Conservation (phyloP, 495 filamentous ascomycete genomes). For the Aspergillus cavernicola region DNA sequence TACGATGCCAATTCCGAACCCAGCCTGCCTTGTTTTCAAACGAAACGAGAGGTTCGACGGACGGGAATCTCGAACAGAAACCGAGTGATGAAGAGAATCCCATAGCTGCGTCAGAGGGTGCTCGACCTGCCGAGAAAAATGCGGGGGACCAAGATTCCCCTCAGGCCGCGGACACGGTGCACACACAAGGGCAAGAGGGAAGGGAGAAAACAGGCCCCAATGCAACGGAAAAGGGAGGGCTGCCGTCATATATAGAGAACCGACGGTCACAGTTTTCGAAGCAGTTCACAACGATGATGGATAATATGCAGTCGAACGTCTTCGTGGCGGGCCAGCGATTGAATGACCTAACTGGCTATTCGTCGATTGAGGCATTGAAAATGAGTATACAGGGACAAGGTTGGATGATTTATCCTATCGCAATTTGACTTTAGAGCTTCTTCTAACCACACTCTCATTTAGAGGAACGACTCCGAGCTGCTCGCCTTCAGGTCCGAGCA, state of each 20-base stretch:
- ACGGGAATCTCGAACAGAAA: conserved; percentile 18
- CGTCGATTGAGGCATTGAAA: conserved; percentile 84
- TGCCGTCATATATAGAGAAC: conserved; percentile 75
- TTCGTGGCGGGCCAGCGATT: conserved; percentile 81
- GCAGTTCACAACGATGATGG: conserved; percentile 76
- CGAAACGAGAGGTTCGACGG: conserved; percentile 24
- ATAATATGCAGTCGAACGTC: conserved; percentile 78
- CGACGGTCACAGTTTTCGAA: conserved; percentile 69
- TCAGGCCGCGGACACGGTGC: conserved; percentile 8
- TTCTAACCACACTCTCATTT: conserved; percentile 5
- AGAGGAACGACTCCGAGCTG: conserved; percentile 61
- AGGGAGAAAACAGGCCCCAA: conserved; percentile 1
- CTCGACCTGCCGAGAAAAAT: conserved; percentile 17
- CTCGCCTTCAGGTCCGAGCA: conserved; percentile 60
- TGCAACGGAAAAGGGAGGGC: conserved; percentile 27
- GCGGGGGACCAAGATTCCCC: conserved; percentile 21
- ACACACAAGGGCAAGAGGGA: conserved; percentile 7
- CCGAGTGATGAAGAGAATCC: conserved; percentile 12
- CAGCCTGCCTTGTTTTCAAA: conserved; percentile 21
- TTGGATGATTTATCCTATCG: conserved; percentile 15
- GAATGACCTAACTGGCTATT: conserved; percentile 93
- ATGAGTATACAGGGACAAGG: conserved; percentile 65
- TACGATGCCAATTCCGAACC: conserved; percentile 39
- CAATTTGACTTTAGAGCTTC: not conserved
- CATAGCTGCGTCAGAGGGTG: conserved; percentile 14